Percentiles rank a stretch among this genome's conserved stretches.
phyloP scores from a whole-genome alignment of 2,329 filamentous ascomycete species.

The Microdochium trichocladiopsis region DNA sequence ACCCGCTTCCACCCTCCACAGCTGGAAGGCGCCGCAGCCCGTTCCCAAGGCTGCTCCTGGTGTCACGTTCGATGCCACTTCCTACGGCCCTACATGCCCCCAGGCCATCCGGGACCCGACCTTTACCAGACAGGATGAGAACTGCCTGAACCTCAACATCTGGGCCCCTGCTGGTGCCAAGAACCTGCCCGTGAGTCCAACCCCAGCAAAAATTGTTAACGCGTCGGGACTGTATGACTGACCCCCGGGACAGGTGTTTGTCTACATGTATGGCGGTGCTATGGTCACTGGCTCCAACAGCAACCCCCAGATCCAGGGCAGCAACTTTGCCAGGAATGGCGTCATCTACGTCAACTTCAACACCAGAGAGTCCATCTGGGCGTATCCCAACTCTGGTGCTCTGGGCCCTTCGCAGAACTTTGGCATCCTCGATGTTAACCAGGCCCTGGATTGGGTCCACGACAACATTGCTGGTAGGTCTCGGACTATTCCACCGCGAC shows the following conservation, averaged over 20 bases:
- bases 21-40: constrained; percentile 21
- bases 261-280: constrained; percentile 37
- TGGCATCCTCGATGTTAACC: constrained; percentile 27
- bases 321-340: constrained; percentile 27
- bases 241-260: constrained; percentile 19
- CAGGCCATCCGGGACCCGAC: constrained; percentile 11
- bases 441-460: constrained; percentile 29
- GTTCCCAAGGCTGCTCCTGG: constrained; percentile 8
- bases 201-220: background rate
- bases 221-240: constrained; percentile 1
- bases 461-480: constrained; percentile 27
- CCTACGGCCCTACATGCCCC: constrained; percentile 18
- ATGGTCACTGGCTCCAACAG: constrained; percentile 32
- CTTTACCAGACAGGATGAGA: constrained; percentile 21
- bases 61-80: constrained; percentile 11
- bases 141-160: constrained; percentile 35
- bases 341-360: constrained; percentile 31
- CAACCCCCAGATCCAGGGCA: constrained; percentile 28
- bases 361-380: constrained; percentile 33
- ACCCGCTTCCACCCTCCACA: constrained; percentile 1
- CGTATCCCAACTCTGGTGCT: constrained; percentile 33
- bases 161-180: constrained; percentile 20
- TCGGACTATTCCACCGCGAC: no score
- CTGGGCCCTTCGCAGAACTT: constrained; percentile 20
- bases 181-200: constrained; percentile 16